Evolutionary conservation across 176 grass and related monocot species (phyloP), one percentile per base, ranked within the genome.

Genomic region (Ensete ventricosum): DNA sequence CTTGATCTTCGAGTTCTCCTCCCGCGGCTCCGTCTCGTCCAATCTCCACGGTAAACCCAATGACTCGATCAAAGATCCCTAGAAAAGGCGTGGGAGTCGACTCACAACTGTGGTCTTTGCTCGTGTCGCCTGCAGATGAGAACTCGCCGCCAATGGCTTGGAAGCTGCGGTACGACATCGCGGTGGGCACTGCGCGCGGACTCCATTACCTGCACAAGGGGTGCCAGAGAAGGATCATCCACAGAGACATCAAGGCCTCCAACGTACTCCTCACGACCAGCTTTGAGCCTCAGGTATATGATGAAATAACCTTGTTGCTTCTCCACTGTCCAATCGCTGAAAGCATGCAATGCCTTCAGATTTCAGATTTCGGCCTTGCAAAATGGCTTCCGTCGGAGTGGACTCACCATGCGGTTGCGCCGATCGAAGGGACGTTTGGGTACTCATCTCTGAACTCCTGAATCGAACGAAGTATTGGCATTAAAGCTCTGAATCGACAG

Each of bases 331-430:
- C 12, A 19, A 22, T 57, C 16, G 2, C 34, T 43, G 4, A 43
- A 43, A 43, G 34, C 34, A 6, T 0, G 34, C 34, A 6, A 43
- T 6, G 34, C 34, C 34, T 23, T 76, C 55, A 76, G 74, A 76
- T 76, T 51, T 76, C 74, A 14, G 74, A 76, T 76, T 76, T 76
- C 59, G 74, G 74, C 25, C 74, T 76, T 21, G 74, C 74, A 50
- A 76, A 49, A 29, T 76, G 74, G 74, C 74, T 76, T 3, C 74
- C 74, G 1, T 62, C 74, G 1, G 29, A 76, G 55, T 76, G 74
- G 74, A 63, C 43, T 64, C 54, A 76, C 57, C 29, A 58, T 8
- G 74, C 74, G 11, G 59, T 76, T 59, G 58, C 17, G 24, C 74
- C 74, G 13, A 76, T 76, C 19, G 74, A 76, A 76, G 74, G 74